Base-by-base conservation (phyloP, 2,329 filamentous ascomycete species). In the Trichoderma sp. region DNA sequence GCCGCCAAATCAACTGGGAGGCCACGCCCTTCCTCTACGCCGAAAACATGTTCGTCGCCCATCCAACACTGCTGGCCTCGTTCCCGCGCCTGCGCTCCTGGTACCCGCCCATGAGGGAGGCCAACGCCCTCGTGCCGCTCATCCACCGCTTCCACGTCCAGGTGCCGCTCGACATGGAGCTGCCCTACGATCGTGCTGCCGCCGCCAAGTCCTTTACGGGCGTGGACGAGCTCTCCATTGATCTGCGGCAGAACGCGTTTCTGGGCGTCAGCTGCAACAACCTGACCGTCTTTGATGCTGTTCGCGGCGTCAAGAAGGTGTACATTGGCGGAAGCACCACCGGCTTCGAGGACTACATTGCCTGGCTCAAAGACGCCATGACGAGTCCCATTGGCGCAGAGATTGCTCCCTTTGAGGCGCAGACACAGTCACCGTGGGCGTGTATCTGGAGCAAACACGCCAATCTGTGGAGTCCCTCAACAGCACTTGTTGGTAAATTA, bases 31-130 rank as follows among this genome's bases (percentile, higher is more conserved):
- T 84, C 24, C 80, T 85, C 52, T 84, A 84, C 75, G 69, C 73
- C 26, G 70, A 70, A 69, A 84, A 84, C 77, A 80, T 77, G 51
- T 85, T 84, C 75, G 71, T 80, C 68, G 80, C 81, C 13, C 81
- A 84, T 74, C 76, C 77, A 1, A 75, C 75, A 4, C 75, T 82
- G 21, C 80, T 84, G 10, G 77, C 81, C 6, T 71, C 75, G 3
- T 80, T 81, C 69, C 83, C 82, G 8, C 78, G 79, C n/a, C 79
- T 83, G 49, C 76, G 75, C 59, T 64, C 72, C 59, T 74, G 75
- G 71, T 76, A 77, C 71, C 71, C 73, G 39, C 79, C 78, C 28
- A 71, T 80, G 68, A 73, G 74, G 59, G 74, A 76, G 69, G 73
- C 73, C 18, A 63, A 63, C 14, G 69, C 73, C 37, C 72, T 77